Percentiles rank a stretch among this genome's conserved stretches.
Evolutionary conservation across 305 asterid species (phyloP).

Genomic region (Galium porrigens): DNA sequence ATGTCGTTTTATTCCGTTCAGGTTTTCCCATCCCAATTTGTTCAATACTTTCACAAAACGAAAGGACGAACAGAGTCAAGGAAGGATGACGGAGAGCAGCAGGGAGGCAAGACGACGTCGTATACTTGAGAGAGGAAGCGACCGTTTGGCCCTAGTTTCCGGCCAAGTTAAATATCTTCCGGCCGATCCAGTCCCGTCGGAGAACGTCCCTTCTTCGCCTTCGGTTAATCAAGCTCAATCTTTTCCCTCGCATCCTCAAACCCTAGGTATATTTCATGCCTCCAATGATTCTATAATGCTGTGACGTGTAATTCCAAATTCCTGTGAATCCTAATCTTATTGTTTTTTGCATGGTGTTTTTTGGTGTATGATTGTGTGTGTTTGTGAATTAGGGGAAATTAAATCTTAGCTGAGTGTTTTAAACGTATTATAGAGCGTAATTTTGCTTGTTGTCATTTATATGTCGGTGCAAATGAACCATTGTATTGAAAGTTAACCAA

Average conservation of each 20-base stretch:
- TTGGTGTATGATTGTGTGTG: background rate
- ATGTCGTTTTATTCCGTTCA: background rate
- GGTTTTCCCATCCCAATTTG: background rate
- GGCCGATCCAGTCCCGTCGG: slow-evolving; percentile 21
- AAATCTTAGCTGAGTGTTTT: background rate
- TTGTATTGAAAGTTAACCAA: background rate
- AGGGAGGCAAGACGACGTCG: slow-evolving; percentile 72
- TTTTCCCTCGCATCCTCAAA: slow-evolving; percentile 16
- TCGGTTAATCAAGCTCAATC: slow-evolving; percentile 14
- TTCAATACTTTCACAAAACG: background rate
- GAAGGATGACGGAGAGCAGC: slow-evolving; percentile 21
- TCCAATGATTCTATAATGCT: background rate
- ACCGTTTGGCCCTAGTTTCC: slow-evolving; percentile 69
- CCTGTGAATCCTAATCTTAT: background rate
- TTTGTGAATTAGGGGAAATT: background rate
- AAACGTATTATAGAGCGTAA: background rate
- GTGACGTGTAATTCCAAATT: background rate
- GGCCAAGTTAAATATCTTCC: slow-evolving; percentile 52
- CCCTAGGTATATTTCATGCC: slow-evolving; percentile 9
- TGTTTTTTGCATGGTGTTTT: background rate
- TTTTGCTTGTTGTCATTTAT: background rate
- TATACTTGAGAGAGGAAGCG: slow-evolving; percentile 53
- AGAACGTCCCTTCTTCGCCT: slow-evolving; percentile 23
- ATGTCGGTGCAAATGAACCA: background rate
- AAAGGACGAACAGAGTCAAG: background rate